Conservation (phyloP, 345 rosid genomes). For the Abelmoschus esculentus region DNA sequence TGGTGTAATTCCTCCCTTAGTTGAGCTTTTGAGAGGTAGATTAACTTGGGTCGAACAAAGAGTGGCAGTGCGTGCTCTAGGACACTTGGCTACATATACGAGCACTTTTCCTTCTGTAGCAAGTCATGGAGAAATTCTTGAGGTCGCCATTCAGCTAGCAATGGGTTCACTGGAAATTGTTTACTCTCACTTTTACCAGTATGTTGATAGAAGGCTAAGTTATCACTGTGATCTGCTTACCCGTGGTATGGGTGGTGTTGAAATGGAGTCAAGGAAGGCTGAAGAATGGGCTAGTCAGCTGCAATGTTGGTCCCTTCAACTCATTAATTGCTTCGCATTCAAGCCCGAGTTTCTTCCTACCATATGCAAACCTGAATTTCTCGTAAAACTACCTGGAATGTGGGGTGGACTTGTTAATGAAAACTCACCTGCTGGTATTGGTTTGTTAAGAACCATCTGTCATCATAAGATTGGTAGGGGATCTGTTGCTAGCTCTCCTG, state of each 20-base stretch:
- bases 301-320: conserved; percentile 99
- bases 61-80: conserved; percentile 93
- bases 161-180: conserved; percentile 95
- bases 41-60: conserved; percentile 99
- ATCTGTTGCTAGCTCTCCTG: conserved; percentile 79
- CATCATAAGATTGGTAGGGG: conserved; percentile 93
- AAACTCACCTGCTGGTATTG: conserved; percentile 98
- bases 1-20: conserved; percentile 77
- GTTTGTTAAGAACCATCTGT: conserved; percentile 86
- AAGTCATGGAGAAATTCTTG: conserved; percentile 78
- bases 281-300: conserved; percentile 99
- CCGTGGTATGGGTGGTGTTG: conserved; percentile 99
- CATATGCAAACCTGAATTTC: conserved; percentile 83
- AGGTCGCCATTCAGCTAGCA: conserved; percentile 79
- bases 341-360: conserved; percentile 93
- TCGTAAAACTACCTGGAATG: conserved; percentile 87
- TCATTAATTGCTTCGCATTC: conserved; percentile 98
- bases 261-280: conserved; percentile 97
- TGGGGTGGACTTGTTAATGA: conserved; percentile 99
- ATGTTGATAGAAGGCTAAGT: conserved; percentile 64
- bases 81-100: conserved; percentile 90
- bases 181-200: conserved; percentile 92
- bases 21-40: conserved; percentile 90
- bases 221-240: conserved; percentile 96
- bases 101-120: conserved; percentile 78